phyloP scores from a whole-genome alignment of 2,329 filamentous ascomycete species.

The Botrytis squamosa region DNA sequence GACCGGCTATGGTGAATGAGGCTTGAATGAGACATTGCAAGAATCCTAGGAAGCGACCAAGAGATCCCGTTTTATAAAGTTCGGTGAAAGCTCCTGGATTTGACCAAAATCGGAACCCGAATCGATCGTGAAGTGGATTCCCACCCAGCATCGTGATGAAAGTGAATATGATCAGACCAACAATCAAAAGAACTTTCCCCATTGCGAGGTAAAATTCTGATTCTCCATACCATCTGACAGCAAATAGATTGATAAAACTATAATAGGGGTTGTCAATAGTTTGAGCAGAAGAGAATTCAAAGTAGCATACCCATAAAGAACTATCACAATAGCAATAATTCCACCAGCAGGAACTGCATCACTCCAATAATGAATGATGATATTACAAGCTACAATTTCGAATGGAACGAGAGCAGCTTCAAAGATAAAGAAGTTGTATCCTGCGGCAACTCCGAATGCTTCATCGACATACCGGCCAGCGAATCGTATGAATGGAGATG shows the following conservation, averaged over 20 bases:
- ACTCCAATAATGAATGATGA: slow-evolving; percentile 51
- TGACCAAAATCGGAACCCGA: slow-evolving; percentile 50
- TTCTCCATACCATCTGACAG: slow-evolving; percentile 58
- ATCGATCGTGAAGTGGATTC: slow-evolving; percentile 28
- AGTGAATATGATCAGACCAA: slow-evolving; percentile 37
- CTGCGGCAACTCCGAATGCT: slow-evolving; percentile 69
- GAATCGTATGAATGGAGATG: slow-evolving; percentile 75
- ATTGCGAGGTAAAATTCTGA: slow-evolving; percentile 53
- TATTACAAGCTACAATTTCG: slow-evolving; percentile 44
- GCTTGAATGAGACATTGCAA: slow-evolving; percentile 50
- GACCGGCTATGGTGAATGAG: slow-evolving; percentile 48
- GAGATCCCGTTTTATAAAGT: slow-evolving; percentile 43
- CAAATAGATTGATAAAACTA: slow-evolving; percentile 44
- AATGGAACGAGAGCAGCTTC: slow-evolving; percentile 53
- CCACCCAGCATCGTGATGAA: slow-evolving; percentile 42
- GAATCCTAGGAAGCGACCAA: slow-evolving; percentile 53
- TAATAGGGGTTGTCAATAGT: slow-evolving; percentile 41
- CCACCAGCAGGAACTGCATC: slow-evolving; percentile 46
- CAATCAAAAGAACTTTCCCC: slow-evolving; percentile 39
- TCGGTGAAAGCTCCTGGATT: slow-evolving; percentile 47
- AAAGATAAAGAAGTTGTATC: slow-evolving; percentile 74
- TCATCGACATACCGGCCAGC: slow-evolving; percentile 74
- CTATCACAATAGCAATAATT: slow-evolving; percentile 55
- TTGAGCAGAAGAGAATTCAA: slow-evolving; percentile 34
- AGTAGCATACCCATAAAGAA: slow-evolving; percentile 42